Base-by-base conservation (phyloP, 2,329 filamentous ascomycete genomes). In the Colletotrichum sp. region DNA sequence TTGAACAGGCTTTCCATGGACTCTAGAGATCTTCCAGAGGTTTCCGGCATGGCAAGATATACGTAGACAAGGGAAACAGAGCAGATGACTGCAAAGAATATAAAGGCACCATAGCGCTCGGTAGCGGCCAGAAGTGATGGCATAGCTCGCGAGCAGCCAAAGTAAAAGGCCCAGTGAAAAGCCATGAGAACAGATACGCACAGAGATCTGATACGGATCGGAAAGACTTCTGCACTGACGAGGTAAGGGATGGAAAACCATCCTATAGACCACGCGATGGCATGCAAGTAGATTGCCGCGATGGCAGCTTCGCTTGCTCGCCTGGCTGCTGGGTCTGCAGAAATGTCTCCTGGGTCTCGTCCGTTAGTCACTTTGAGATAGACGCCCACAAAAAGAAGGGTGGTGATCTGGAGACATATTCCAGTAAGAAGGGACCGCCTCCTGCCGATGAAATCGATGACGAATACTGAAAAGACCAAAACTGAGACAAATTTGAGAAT, bases 221-320 rank as follows among this genome's bases (percentile, higher is more conserved):
- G 86, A 36, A 88, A 87, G 1, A 88, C 83, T 78, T 89, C 87
- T 1, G 87, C 84, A 4, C 84, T 86, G n/a, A 88, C 82, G 4
- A 88, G 79, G 68, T 88, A 88, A 6, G 86, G 86, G 16, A 88
- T 85, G 0, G 82, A 83, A 76, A 88, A 88, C 86, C 85, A 88
- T 1, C 87, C 87, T n/a, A 89, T 85, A 0, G 86, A 86, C 86
- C 86, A 88, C 1, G 84, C 86, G 7, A 87, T 80, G 10, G 86
- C 87, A 18, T 85, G 84, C 24, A 88, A 66, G 77, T 87, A 88
- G 6, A 88, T 87, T 32, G 85, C 83, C 0, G 84, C 85, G 36
- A 88, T 87, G 1, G 86, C 85, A 2, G 81, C 85, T 1, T 83
- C 83, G 65, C 81, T 83, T 2, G 85, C 86, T 9, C 79, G 76